These are phyloP conservation scores for Rhynchospora pubera DNA, from an alignment of 176 grass and related monocot species.

Conservation along the genomic window DNA sequence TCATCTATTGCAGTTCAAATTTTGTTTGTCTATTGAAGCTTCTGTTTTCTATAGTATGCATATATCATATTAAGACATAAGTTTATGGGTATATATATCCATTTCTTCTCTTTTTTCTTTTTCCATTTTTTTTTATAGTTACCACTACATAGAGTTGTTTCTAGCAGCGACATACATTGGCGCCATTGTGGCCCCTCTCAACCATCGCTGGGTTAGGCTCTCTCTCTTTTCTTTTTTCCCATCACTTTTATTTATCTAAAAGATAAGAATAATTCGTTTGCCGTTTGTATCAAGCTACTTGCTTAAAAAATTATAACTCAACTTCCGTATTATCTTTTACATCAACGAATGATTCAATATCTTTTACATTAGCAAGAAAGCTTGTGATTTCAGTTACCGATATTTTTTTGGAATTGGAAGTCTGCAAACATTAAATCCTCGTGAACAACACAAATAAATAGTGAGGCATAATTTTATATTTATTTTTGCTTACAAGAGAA, in stretches of 20 bases:
- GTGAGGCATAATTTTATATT: background rate
- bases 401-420: background rate
- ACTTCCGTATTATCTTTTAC: background rate
- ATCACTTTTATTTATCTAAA: background rate
- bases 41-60: background rate
- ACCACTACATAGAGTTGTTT: constrained; percentile 63
- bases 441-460: background rate
- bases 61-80: background rate
- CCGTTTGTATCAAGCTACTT: no score
- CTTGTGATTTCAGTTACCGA: background rate
- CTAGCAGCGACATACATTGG: constrained; percentile 60
- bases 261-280: no score
- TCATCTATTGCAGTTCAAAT: background rate
- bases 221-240: background rate
- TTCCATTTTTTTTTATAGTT: constrained; percentile 37
- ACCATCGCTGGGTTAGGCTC: constrained; percentile 67
- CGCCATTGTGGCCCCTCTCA: constrained; percentile 70
- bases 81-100: background rate
- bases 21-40: background rate
- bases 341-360: background rate
- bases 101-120: constrained; percentile 33
- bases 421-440: background rate
- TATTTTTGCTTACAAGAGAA: background rate
- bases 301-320: background rate
- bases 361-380: background rate